Base-by-base conservation (phyloP, 108 stramenopile genomes). In the Thalassiosira profunda region DNA sequence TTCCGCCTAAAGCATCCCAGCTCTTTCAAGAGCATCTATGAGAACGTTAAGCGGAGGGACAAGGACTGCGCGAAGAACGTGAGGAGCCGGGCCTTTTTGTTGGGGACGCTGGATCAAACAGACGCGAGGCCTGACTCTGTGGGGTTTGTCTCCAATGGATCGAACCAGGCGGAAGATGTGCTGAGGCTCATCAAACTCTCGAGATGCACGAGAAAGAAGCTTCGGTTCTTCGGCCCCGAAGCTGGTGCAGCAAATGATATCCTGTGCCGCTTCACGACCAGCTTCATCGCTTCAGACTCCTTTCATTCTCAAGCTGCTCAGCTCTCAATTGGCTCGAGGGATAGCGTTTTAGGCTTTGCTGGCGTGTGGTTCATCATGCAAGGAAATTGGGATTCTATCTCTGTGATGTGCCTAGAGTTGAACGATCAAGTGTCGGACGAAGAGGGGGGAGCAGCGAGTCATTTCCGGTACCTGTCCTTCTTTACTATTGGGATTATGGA, bases 51-150 rank as follows among this genome's bases (percentile, higher is more conserved):
- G 43, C 54, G 53, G 24, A 74, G 83, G 38, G 92, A 93, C 48
- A 80, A 85, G 60, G 86, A 87, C 31, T 93, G 92, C 70, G 86
- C 84, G 17, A 58, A 66, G 65, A 89, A 89, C 36, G 18, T 93
- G 15, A 52, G 77, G 38, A 74, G 84, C 56, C 48, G 89, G 20
- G 84, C 82, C n/a, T 82, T 83, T 61, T 43, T 93, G 26, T 64
- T 90, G 4, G 55, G 38, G 33, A 70, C 65, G 24, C 69, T 86
- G 21, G 59, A 69, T 49, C 23, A 28, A 29, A 18, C 24, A 23
- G 10, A 36, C 10, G 9, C 20, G 12, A 20, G 21, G 11, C 25
- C 15, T n/a, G 33, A 4, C 3, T 72, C 26, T 17, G n/a, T 51
- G 41, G 30, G 4, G 23, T 28, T 43, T 34, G 42, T 43, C 14